A percentile compares a stretch with the other conserved stretches of the same genome.
Conservation (phyloP, 164 flowering plant species). For the Sextonia rubra region DNA sequence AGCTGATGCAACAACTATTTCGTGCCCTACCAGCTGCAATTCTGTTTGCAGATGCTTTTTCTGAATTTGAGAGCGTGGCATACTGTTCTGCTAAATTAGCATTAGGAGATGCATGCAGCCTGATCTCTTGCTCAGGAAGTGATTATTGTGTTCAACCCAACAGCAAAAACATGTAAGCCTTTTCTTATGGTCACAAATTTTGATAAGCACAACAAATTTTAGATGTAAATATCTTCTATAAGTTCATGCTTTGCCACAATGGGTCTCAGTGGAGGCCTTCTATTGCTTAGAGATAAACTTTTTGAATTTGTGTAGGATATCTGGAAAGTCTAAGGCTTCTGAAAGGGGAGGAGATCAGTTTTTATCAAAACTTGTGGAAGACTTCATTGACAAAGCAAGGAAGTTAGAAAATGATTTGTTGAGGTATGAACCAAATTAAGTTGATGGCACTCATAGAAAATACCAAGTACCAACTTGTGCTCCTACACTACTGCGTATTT, state of each 20-base stretch:
- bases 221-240: background rate
- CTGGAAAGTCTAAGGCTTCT: conserved; percentile 32
- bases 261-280: background rate
- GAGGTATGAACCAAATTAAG: conserved; percentile 38
- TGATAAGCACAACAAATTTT: background rate
- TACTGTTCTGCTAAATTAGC: conserved; percentile 52
- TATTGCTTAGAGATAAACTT: background rate
- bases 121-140: conserved; percentile 26
- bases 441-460: background rate
- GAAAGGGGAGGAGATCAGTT: conserved; percentile 30
- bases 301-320: conserved; percentile 27
- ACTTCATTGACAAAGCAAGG: conserved; percentile 37
- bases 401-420: conserved; percentile 54
- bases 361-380: conserved; percentile 46
- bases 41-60: conserved; percentile 45
- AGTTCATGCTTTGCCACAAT: background rate
- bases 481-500: background rate
- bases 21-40: conserved; percentile 47
- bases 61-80: conserved; percentile 37
- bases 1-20: conserved; percentile 72
- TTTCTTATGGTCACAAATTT: background rate
- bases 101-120: conserved; percentile 74
- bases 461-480: background rate
- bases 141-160: conserved; percentile 18
- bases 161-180: conserved; percentile 37